These are phyloP conservation scores for Torulaspora maleeae DNA, from an alignment of 805 yeast genomes.

Conservation along the genomic window DNA sequence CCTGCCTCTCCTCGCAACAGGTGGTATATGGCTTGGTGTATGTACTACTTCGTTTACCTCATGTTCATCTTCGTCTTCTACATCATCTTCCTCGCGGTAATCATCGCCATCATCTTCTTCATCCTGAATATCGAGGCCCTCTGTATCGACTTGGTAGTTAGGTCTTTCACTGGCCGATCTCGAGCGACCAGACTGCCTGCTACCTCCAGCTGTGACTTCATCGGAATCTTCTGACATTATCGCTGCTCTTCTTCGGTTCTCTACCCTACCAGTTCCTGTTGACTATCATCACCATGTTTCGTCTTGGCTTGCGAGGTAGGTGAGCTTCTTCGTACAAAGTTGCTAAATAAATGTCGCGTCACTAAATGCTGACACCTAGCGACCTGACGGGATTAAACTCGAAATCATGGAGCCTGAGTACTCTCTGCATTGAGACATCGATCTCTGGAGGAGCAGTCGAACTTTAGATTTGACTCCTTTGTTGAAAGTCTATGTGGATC, in stretches of 20 bases:
- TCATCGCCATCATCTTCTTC: constrained; percentile 33
- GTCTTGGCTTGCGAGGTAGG: not conserved
- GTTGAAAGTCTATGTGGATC: too few relatives aligned
- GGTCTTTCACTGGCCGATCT: constrained; percentile 22
- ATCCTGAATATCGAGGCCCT: constrained; percentile 32
- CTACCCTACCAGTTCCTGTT: too few relatives aligned
- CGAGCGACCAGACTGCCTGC: constrained; percentile 15
- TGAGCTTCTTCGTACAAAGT: not conserved
- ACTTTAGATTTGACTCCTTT: too few relatives aligned
- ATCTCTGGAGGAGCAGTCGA: too few relatives aligned
- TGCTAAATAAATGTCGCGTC: not conserved
- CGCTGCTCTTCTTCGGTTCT: not conserved
- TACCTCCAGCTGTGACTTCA: not conserved
- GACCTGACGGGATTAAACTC: not conserved
- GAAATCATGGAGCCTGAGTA: not conserved
- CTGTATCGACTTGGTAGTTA: constrained; percentile 31
- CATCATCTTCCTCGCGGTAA: constrained; percentile 25
- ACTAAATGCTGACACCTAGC: not conserved
- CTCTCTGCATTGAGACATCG: too few relatives aligned
- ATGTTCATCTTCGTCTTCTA: constrained; percentile 9
- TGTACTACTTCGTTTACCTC: constrained; percentile 18
- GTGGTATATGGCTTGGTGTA: constrained; percentile 12
- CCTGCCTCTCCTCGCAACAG: constrained; percentile 28
- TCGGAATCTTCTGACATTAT: constrained; percentile 1
- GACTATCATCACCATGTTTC: not conserved